phyloP scores from a whole-genome alignment of 805 yeast species.

The Metschnikowia similis region DNA sequence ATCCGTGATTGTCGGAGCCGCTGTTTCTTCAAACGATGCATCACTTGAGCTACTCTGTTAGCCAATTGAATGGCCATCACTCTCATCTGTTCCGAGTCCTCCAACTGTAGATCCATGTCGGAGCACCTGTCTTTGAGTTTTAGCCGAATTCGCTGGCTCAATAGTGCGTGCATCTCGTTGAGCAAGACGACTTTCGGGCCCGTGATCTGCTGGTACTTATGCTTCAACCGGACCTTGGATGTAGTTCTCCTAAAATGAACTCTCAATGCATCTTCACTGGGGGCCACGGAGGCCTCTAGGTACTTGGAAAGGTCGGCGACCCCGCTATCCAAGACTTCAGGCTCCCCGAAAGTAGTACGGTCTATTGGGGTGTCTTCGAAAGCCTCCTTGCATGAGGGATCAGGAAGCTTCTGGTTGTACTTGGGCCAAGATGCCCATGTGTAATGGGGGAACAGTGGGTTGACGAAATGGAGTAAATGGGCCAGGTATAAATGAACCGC shows the following conservation, averaged over 20 bases:
- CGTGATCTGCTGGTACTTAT: constrained; percentile 3
- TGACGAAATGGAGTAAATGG: constrained; percentile 38
- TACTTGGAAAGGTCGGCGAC: not conserved
- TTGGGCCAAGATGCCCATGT: constrained; percentile 65
- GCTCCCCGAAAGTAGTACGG: not conserved
- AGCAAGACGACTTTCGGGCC: constrained; percentile 11
- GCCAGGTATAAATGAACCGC: constrained; percentile 63
- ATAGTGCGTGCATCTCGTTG: constrained; percentile 14
- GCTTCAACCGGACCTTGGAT: not conserved
- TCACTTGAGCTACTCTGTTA: constrained; percentile 6
- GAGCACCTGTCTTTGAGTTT: not conserved
- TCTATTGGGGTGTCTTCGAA: constrained; percentile 8
- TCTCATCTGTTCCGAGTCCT: constrained; percentile 7
- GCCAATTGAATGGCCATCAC: constrained; percentile 14
- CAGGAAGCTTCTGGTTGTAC: constrained; percentile 1
- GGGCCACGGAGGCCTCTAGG: not conserved
- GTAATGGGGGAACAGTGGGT: constrained; percentile 31
- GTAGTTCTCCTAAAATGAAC: not conserved
- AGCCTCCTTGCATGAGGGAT: constrained; percentile 8
- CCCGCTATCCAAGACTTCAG: not conserved
- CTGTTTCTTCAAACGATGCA: not conserved
- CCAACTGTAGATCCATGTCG: not conserved
- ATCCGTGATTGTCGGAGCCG: not conserved
- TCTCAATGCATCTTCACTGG: not conserved
- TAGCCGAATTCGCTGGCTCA: constrained; percentile 6